These are phyloP conservation scores for Lactarius psammicola DNA, from an alignment of 768 basidiomycete genomes.

Conservation along the genomic window DNA sequence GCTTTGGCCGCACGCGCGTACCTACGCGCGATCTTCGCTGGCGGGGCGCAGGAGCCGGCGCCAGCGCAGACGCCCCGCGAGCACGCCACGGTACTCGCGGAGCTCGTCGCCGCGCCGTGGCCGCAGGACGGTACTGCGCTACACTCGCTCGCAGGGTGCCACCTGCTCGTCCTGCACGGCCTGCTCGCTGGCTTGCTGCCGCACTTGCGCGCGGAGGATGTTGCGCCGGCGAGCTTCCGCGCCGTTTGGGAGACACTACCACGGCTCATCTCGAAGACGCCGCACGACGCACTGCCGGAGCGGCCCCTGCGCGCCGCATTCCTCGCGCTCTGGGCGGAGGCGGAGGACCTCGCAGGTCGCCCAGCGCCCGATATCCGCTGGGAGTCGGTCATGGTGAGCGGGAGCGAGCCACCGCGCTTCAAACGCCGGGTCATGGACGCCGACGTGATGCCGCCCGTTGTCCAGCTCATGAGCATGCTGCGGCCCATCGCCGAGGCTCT, in stretches of 20 bases:
- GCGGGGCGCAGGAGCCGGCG: not conserved
- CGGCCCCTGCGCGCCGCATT: not conserved
- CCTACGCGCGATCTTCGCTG: not conserved
- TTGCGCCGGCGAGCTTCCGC: constrained; percentile 9
- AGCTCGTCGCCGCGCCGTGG: constrained; percentile 5
- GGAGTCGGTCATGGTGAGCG: not conserved
- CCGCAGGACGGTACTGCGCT: not conserved
- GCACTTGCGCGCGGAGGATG: not conserved
- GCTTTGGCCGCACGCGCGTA: constrained; percentile 4
- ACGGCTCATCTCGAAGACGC: not conserved
- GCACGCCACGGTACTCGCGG: not conserved
- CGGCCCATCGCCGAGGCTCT: not conserved
- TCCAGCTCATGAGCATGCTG: constrained; percentile 15
- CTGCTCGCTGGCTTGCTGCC: constrained; percentile 4
- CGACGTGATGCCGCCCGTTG: not conserved
- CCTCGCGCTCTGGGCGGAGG: constrained; percentile 7
- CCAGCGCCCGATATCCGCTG: not conserved
- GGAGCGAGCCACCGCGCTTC: constrained; percentile 1
- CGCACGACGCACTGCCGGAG: not conserved
- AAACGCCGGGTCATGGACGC: constrained; percentile 5
- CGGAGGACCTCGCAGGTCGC: not conserved
- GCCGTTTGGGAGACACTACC: constrained; percentile 11
- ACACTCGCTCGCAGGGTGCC: not conserved
- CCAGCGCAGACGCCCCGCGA: not conserved
- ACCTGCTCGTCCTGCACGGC: constrained; percentile 8